Evolutionary conservation across 129 eudicot genomes (phyloP).

Genomic region (Helianthus tuberosus): DNA sequence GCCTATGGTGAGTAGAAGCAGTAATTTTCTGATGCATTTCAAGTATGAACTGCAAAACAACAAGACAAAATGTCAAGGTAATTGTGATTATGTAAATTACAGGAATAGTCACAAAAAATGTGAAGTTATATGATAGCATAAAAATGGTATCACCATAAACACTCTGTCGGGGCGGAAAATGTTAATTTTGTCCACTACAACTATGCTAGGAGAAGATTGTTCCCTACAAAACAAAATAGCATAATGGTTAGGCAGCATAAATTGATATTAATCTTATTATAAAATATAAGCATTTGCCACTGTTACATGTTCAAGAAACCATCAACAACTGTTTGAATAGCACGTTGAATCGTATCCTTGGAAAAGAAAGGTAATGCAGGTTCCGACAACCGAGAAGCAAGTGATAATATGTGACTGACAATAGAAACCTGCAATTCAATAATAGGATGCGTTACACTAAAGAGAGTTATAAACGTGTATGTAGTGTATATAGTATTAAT

Average conservation of each 20-base stretch:
- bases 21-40: conserved; percentile 90
- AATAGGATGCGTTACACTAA: conserved; percentile 15
- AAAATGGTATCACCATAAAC: conserved; percentile 57
- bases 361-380: conserved; percentile 82
- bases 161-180: conserved; percentile 97
- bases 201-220: conserved; percentile 40
- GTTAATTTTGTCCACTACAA: conserved; percentile 83
- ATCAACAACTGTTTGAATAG: conserved; percentile 89
- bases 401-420: conserved; percentile 73
- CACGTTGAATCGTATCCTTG: conserved; percentile 56
- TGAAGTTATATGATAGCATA: neutral
- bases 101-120: conserved; percentile 8
- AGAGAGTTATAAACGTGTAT: neutral
- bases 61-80: conserved; percentile 13
- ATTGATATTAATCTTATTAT: neutral
- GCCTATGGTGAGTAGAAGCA: conserved; percentile 78
- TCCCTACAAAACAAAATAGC: conserved; percentile 57
- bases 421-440: conserved; percentile 71
- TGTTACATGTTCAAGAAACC: conserved; percentile 79
- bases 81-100: neutral
- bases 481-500: neutral
- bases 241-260: conserved; percentile 14
- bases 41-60: conserved; percentile 67
- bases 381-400: conserved; percentile 69
- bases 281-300: conserved; percentile 5